phyloP scores from a whole-genome alignment of 2,329 filamentous ascomycete genomes.

The Sporothrix phasma region DNA sequence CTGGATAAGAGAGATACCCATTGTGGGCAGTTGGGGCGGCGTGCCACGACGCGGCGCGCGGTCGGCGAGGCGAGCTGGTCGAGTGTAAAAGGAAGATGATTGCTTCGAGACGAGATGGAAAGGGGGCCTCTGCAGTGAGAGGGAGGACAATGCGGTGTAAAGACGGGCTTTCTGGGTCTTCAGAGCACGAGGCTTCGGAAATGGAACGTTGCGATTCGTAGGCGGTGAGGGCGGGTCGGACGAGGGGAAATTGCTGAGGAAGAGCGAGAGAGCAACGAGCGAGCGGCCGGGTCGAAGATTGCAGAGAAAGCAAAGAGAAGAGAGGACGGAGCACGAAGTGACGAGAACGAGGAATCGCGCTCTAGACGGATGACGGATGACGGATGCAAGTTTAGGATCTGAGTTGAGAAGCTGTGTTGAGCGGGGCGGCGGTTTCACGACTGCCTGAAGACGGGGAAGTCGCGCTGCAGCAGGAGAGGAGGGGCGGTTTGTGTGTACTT shows the following conservation, averaged over 20 bases:
- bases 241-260: neutral
- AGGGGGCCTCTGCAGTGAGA: neutral
- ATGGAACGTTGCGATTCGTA: neutral
- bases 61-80: neutral
- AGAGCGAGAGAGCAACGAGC: neutral
- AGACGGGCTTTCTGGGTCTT: neutral
- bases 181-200: neutral
- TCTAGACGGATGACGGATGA: neutral
- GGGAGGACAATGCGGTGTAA: neutral
- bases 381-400: neutral
- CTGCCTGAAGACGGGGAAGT: constrained; percentile 8
- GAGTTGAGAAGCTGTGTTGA: neutral
- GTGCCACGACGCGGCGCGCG: neutral
- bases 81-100: neutral
- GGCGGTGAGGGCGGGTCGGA: neutral
- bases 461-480: neutral
- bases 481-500: neutral
- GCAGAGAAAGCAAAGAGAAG: neutral
- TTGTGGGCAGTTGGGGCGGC: constrained; percentile 36
- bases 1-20: constrained; percentile 77
- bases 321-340: neutral
- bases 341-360: neutral
- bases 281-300: neutral
- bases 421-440: constrained; percentile 18
- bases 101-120: neutral